phyloP scores from a whole-genome alignment of 2,329 filamentous ascomycete species.

The Nannizziopsis arthrosporioides region DNA sequence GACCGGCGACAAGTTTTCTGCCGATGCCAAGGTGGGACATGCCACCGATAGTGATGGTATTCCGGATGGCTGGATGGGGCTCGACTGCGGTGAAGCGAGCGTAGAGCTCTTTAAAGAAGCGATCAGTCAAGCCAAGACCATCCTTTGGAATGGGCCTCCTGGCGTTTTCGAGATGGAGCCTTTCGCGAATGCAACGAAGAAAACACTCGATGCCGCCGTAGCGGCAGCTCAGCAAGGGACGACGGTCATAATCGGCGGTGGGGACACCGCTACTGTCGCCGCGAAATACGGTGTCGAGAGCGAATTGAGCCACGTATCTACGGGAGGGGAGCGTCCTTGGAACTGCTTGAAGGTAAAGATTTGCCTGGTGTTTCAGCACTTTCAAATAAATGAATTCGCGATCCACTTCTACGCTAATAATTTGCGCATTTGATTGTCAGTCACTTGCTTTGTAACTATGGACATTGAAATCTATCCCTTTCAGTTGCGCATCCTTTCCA shows the following conservation, averaged over 20 bases:
- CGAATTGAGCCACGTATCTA: conserved; percentile 97
- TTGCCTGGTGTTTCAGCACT: conserved; percentile 86
- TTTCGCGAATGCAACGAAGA: conserved; percentile 86
- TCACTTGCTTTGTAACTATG: no score
- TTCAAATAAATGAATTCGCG: conserved; percentile 51
- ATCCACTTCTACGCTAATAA: neutral
- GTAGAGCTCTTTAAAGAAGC: conserved; percentile 78
- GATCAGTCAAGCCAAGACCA: conserved; percentile 82
- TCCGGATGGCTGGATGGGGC: conserved; percentile 94
- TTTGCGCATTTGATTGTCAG: neutral
- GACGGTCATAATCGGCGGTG: conserved; percentile 97
- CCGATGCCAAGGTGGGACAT: conserved; percentile 66
- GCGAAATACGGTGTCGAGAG: conserved; percentile 94
- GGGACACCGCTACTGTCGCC: conserved; percentile 94
- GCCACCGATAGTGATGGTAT: conserved; percentile 84
- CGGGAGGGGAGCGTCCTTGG: conserved; percentile 85
- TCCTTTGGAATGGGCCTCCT: conserved; percentile 96
- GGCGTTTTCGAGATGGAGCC: conserved; percentile 96
- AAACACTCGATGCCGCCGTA: conserved; percentile 79
- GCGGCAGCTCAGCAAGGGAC: conserved; percentile 68
- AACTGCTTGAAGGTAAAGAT: conserved; percentile 96
- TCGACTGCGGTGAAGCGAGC: conserved; percentile 85
- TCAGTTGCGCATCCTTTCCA: no score
- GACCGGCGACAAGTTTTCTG: conserved; percentile 87
- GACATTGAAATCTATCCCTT: no score